Evolutionary conservation across 2,329 filamentous ascomycete genomes (phyloP).

Genomic region (Cladophialophora bantiana): DNA sequence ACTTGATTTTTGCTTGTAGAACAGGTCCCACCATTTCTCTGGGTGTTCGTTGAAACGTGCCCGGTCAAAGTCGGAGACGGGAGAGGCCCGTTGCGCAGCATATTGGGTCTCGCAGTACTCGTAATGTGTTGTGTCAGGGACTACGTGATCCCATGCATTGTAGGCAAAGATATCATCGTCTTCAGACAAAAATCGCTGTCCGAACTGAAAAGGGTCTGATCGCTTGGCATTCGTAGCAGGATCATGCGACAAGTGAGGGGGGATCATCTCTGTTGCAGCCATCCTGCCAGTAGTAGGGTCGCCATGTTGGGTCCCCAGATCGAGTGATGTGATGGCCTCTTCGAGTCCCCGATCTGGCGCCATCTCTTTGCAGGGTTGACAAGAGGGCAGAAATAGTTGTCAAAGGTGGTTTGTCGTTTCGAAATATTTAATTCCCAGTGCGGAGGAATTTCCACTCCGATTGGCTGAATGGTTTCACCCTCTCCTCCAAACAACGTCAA

Average conservation of each 20-base stretch:
- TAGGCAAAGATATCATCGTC: slow-evolving; percentile 85
- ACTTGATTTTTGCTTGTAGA: slow-evolving; percentile 95
- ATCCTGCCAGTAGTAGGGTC: background rate
- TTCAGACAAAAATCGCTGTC: slow-evolving; percentile 82
- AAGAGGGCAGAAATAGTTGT: background rate
- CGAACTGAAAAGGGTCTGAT: slow-evolving; percentile 93
- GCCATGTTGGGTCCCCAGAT: slow-evolving; percentile 9
- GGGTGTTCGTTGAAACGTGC: slow-evolving; percentile 86
- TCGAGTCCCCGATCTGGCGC: slow-evolving; percentile 37
- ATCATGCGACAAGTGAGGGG: slow-evolving; percentile 73
- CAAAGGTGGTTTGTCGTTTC: background rate
- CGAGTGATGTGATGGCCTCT: background rate
- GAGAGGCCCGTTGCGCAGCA: slow-evolving; percentile 80
- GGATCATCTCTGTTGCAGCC: slow-evolving; percentile 43
- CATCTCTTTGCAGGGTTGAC: slow-evolving; percentile 23
- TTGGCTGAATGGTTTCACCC: slow-evolving; percentile 21
- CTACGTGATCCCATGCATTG: slow-evolving; percentile 99
- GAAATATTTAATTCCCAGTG: slow-evolving; percentile 14
- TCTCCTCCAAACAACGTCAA: background rate
- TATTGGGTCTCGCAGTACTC: slow-evolving; percentile 86
- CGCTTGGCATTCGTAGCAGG: slow-evolving; percentile 81
- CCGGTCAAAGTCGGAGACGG: slow-evolving; percentile 93
- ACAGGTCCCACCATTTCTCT: slow-evolving; percentile 96
- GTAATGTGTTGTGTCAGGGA: slow-evolving; percentile 86
- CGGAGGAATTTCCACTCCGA: slow-evolving; percentile 25